Evolutionary conservation across 2,329 filamentous ascomycete genomes (phyloP).

Genomic region (Blumeriella jaapii): DNA sequence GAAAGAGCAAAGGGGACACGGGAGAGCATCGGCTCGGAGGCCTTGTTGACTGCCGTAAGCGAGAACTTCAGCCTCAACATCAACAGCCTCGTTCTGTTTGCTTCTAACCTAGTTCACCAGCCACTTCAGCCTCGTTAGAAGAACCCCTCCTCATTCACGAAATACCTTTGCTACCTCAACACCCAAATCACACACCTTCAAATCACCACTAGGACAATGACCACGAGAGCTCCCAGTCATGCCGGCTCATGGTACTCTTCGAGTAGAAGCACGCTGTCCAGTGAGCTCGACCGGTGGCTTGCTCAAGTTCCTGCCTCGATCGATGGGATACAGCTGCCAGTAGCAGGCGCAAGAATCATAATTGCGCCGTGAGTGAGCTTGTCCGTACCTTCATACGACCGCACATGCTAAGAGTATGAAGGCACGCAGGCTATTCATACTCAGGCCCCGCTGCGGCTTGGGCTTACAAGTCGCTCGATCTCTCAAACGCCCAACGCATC

Average conservation of each 20-base stretch:
- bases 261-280: conserved; percentile 44
- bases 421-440: conserved; percentile 88
- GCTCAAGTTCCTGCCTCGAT: conserved; percentile 55
- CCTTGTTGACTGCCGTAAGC: no score
- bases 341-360: conserved; percentile 66
- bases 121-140: no score
- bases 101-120: no score
- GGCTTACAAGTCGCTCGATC: conserved; percentile 83
- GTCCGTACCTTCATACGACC: not conserved
- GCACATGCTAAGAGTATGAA: conserved; percentile 29
- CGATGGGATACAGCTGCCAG: conserved; percentile 49
- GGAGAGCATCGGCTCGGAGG: no score
- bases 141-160: no score
- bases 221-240: conserved; percentile 52
- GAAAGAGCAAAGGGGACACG: no score
- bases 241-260: conserved; percentile 81
- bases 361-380: conserved; percentile 71
- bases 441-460: conserved; percentile 88
- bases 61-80: no score
- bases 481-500: conserved; percentile 71
- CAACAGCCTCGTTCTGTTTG: no score
- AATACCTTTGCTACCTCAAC: no score
- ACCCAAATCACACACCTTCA: no score
- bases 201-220: no score
- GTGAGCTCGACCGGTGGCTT: conserved; percentile 67